Conservation (phyloP, 2,329 filamentous ascomycete genomes). For the Claviceps monticola region DNA sequence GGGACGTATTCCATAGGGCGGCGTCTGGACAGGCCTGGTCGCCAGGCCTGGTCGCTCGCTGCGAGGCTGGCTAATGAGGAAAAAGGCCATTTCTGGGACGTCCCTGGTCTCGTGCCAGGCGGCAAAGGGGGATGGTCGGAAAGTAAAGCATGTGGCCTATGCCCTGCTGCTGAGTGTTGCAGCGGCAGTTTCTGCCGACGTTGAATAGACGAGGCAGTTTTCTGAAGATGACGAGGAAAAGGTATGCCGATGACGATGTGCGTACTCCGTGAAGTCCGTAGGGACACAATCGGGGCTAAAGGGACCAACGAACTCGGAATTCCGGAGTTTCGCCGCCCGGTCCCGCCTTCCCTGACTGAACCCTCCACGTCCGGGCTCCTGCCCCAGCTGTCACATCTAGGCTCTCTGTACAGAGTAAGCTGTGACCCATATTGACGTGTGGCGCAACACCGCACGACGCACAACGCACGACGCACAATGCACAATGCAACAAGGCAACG, state of each 20-base stretch:
- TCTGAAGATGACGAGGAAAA: background rate
- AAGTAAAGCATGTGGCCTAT: background rate
- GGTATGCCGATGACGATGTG: background rate
- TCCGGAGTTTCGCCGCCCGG: background rate
- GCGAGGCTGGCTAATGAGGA: background rate
- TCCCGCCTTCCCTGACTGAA: background rate
- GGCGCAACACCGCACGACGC: too few relatives aligned
- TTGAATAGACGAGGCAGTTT: background rate
- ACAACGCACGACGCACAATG: too few relatives aligned
- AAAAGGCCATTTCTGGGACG: background rate
- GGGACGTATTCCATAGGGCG: background rate
- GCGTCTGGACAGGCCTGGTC: background rate
- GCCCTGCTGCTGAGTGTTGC: too few relatives aligned
- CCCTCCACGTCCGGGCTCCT: too few relatives aligned
- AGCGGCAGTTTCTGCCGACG: too few relatives aligned
- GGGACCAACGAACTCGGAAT: background rate
- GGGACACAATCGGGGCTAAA: too few relatives aligned
- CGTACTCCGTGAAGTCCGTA: too few relatives aligned
- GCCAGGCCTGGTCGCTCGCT: background rate
- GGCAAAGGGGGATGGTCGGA: background rate
- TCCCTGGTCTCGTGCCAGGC: too few relatives aligned
- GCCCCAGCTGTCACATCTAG: too few relatives aligned
- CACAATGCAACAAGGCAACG: too few relatives aligned
- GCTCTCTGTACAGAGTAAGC: background rate
- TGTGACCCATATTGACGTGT: too few relatives aligned